Evolutionary conservation across 225 moss, liverwort and hornwort genomes (phyloP), one percentile per base, ranked within the genome.

Genomic region (Bryum argenteum): DNA sequence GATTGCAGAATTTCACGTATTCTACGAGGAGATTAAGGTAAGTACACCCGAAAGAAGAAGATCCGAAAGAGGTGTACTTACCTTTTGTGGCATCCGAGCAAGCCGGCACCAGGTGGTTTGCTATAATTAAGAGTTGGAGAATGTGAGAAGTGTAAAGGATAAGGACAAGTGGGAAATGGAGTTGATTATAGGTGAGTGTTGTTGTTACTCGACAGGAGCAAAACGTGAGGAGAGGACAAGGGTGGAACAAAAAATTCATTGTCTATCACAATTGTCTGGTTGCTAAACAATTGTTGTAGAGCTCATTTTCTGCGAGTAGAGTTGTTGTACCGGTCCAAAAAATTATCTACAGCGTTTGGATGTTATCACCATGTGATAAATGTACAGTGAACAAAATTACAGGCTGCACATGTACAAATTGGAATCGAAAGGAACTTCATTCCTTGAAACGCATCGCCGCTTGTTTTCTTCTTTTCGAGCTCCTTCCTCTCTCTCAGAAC

Each of bases 401-500:
- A n/a, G 69, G n/a, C 58, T 65, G 11, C 54, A 75, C 61, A 69
- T 41, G 13, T 21, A 22, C 33, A 54, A 67, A 33, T 33, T 37
- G 21, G 44, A 54, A 28, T 45, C 22, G 50, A 72, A n/a, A 39
- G 33, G 17, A 72, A 62, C 45, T 71, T 66, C 44, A 57, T 28
- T 71, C 18, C 72, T 73, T 70, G 83, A 6, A 60, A 61, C 77
- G 77, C 77, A 80, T 74, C 38, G 71, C 33, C 33, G 33, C 33
- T 33, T 33, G 33, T 33, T 33, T n/a, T 28, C 5, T 33, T 33
- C 33, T 33, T 33, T 33, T 33, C 33, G 33, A 33, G 75, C 18
- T 76, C 75, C 23, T 75, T 75, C 79, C 80, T 77, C 14, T 75
- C 76, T 75, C 80, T 77, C 14, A 74, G 16, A 50, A 53, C 73